A percentile compares a stretch with the other conserved stretches of the same genome.
These are phyloP conservation scores for Basipetospora sp. DNA, from an alignment of 2,329 filamentous ascomycete genomes.

Conservation along the genomic window DNA sequence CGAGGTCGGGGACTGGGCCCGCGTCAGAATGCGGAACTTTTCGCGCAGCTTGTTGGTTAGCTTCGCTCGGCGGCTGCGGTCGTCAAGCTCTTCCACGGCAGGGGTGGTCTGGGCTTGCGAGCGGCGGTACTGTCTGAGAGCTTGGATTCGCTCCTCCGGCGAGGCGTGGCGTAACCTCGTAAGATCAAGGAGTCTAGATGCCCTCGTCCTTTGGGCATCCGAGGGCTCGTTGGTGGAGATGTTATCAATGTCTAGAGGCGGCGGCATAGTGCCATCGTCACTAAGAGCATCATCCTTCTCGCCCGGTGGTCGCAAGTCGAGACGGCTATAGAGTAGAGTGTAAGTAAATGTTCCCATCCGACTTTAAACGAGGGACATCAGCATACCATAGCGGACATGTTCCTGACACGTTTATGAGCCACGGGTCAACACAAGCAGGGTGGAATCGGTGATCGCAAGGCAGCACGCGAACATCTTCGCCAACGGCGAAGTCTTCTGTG, in stretches of 20 bases:
- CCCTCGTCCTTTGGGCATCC: conserved; percentile 25
- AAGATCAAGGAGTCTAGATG: conserved; percentile 41
- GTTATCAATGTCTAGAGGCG: conserved; percentile 26
- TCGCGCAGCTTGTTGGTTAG: conserved; percentile 37
- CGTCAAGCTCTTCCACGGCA: conserved; percentile 14
- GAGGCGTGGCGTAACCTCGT: conserved; percentile 43
- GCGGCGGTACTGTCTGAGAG: conserved; percentile 30
- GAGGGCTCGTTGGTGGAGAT: conserved; percentile 21
- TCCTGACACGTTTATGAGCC: conserved; percentile 54
- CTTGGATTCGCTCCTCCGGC: conserved; percentile 47
- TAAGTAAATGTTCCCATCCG: background rate
- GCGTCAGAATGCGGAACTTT: conserved; percentile 37
- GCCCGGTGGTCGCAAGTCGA: conserved; percentile 31
- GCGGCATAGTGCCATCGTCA: conserved; percentile 17
- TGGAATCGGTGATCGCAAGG: conserved; percentile 57
- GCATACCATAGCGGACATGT: conserved; percentile 56
- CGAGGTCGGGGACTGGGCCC: conserved; percentile 19
- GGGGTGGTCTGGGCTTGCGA: conserved; percentile 3
- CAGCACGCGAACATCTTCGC: conserved; percentile 52
- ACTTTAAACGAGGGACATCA: background rate
- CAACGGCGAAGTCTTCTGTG: conserved; percentile 52
- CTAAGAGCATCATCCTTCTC: conserved; percentile 11
- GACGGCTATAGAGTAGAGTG: conserved; percentile 26
- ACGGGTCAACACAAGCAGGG: conserved; percentile 53
- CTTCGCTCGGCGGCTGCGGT: conserved; percentile 25